Evolutionary conservation across 805 yeast species (phyloP).

Genomic region (Pichia paraexigua): DNA sequence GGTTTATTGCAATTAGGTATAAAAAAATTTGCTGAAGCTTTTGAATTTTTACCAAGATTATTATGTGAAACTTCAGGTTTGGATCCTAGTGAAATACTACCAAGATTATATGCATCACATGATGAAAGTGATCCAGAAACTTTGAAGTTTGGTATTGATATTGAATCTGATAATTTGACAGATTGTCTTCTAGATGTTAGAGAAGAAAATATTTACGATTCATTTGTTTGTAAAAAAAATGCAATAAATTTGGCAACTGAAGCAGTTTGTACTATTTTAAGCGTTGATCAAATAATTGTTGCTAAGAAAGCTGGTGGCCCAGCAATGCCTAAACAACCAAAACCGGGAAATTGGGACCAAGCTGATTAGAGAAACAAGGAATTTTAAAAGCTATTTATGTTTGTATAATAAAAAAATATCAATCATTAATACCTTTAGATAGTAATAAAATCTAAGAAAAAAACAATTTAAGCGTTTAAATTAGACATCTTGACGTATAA

Average conservation of each 20-base stretch:
- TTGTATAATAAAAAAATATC: not conserved
- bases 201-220: slow-evolving; percentile 66
- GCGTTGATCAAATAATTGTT: slow-evolving; percentile 96
- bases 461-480: too few species aligned
- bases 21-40: slow-evolving; percentile 88
- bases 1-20: slow-evolving; percentile 90
- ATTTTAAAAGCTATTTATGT: not conserved
- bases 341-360: slow-evolving; percentile 95
- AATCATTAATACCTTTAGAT: not conserved
- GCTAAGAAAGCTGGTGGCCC: slow-evolving; percentile 99
- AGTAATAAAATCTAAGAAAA: too few species aligned
- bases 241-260: slow-evolving; percentile 94
- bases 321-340: slow-evolving; percentile 73
- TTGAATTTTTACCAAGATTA: slow-evolving; percentile 88
- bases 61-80: slow-evolving; percentile 92
- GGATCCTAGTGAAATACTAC: slow-evolving; percentile 82
- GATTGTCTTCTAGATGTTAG: slow-evolving; percentile 67
- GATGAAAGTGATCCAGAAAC: slow-evolving; percentile 37
- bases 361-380: slow-evolving; percentile 46
- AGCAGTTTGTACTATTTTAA: slow-evolving; percentile 82
- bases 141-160: slow-evolving; percentile 58
- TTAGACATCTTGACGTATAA: too few species aligned
- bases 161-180: slow-evolving; percentile 56
- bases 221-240: slow-evolving; percentile 69
- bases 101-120: slow-evolving; percentile 85